A percentile compares a stretch with the other conserved stretches of the same genome.
Evolutionary conservation across 1,284 basidiomycete genomes (phyloP).

Genomic region (Apiotrichum domesticum): DNA sequence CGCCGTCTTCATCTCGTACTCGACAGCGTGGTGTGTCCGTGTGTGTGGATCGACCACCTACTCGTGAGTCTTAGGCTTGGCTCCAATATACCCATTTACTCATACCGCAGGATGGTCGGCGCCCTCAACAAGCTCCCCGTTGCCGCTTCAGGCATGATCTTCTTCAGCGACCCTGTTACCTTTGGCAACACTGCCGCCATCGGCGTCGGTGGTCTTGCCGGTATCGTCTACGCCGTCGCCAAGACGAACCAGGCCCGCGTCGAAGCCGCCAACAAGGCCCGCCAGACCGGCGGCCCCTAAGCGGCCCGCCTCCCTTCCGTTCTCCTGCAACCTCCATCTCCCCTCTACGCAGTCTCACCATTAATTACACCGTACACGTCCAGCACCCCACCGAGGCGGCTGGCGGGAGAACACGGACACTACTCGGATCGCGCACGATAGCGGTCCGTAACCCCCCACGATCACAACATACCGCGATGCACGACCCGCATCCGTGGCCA

Average conservation of each 20-base stretch:
- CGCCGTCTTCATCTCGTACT: slow-evolving; percentile 95
- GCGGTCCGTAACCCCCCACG: too few species aligned
- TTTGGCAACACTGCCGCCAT: slow-evolving; percentile 84
- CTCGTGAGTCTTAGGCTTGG: slow-evolving; percentile 50
- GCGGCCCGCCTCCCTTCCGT: not conserved
- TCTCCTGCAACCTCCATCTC: too few species aligned
- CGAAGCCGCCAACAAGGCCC: slow-evolving; percentile 32
- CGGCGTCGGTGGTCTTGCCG: slow-evolving; percentile 82
- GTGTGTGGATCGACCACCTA: slow-evolving; percentile 97
- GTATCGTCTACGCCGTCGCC: slow-evolving; percentile 79
- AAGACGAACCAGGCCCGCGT: slow-evolving; percentile 53
- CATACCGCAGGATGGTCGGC: slow-evolving; percentile 80
- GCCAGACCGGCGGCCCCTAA: slow-evolving; percentile 25
- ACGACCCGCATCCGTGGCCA: too few species aligned
- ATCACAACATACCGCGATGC: too few species aligned
- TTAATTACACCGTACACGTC: too few species aligned
- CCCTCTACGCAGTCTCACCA: too few species aligned
- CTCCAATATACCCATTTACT: too few species aligned
- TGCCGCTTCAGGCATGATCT: slow-evolving; percentile 90
- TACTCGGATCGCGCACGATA: too few species aligned
- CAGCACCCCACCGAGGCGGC: too few species aligned
- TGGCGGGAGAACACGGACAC: too few species aligned
- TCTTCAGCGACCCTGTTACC: slow-evolving; percentile 86
- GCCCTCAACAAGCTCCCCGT: slow-evolving; percentile 98
- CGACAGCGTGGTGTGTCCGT: slow-evolving; percentile 97